phyloP scores from a whole-genome alignment of 2,329 filamentous ascomycete genomes.

The Pestalotiopsis sp. region DNA sequence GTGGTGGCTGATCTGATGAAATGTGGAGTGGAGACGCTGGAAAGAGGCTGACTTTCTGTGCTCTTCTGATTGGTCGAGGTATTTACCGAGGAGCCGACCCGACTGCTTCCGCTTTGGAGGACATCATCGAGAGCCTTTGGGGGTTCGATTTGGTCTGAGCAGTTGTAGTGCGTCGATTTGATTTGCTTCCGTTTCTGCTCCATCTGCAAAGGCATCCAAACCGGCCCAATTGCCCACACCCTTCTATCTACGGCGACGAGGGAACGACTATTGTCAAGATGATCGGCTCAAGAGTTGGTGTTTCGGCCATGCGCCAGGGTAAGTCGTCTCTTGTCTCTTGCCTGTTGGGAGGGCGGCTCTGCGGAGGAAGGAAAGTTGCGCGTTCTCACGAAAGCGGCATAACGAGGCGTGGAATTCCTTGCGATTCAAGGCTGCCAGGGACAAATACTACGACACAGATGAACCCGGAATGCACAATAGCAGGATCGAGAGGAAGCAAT shows the following conservation, averaged over 20 bases:
- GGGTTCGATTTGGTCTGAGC: neutral
- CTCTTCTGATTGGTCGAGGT: slow-evolving; percentile 8
- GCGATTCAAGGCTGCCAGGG: neutral
- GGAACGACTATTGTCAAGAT: slow-evolving; percentile 37
- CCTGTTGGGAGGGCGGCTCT: neutral
- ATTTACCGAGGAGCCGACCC: slow-evolving; percentile 15
- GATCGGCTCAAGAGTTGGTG: slow-evolving; percentile 60
- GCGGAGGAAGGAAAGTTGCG: neutral
- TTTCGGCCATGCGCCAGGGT: slow-evolving; percentile 63
- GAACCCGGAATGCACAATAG: neutral
- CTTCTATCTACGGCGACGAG: neutral
- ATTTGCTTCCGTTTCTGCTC: neutral
- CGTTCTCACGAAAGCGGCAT: neutral
- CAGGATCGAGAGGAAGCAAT: neutral
- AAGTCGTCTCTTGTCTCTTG: slow-evolving; percentile 25
- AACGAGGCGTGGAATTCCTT: neutral
- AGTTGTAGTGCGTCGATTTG: neutral
- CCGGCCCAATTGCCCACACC: neutral
- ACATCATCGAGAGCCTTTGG: slow-evolving; percentile 6
- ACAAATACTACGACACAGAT: neutral
- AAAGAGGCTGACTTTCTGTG: slow-evolving; percentile 12
- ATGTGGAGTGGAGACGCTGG: neutral
- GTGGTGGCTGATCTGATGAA: neutral
- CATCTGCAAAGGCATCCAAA: neutral
- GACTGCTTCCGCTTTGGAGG: slow-evolving; percentile 8